Base-by-base conservation (phyloP, 768 basidiomycete species). In the Rhodosporidiobolus odoratus region DNA sequence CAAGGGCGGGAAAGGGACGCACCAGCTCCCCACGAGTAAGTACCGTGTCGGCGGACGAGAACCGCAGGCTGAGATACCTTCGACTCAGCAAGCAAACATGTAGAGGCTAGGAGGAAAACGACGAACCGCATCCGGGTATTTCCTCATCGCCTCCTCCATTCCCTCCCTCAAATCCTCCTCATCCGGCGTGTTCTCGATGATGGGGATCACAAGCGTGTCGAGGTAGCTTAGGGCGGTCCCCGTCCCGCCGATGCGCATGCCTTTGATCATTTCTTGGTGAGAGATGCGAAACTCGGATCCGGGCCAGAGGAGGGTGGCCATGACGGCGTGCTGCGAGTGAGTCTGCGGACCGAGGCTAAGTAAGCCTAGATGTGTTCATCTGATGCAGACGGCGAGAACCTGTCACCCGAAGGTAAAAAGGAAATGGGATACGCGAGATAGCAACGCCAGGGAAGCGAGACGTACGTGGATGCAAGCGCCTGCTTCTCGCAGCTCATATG, bases 211-310 rank as follows among this genome's bases (percentile, higher is more conserved):
- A 15, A 93, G 84, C 7, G 89, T 92, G 79, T 94, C 90, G 62
- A 91, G 85, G 79, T 91, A 93, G 2, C 89, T 88, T 71, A 92
- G 78, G 0, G 90, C 84, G n/a, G 81, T 79, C 2, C 89, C 90
- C n/a, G 83, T 86, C 17, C 92, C 91, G 9, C 85, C 89, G 23
- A 86, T 78, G 16, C 90, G 84, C 53, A 94, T 85, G 32, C 91
- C 92, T 79, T 94, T 94, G 78, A 93, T 94, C 92, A 93, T 93
- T 86, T 93, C 91, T 79, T 91, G 90, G 79, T 93, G 91, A 16
- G 89, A 90, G 73, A 93, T 90, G 68, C 83, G 84, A 75, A 93
- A 93, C 27, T 85, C 82, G 34, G 84, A 81, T 0, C 86, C 88
- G 8, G 84, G 82, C 85, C 87, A 91, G 23, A 92, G 82, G 43